Conservation (phyloP, 2,329 filamentous ascomycete species). For the Beauveria sp. region DNA sequence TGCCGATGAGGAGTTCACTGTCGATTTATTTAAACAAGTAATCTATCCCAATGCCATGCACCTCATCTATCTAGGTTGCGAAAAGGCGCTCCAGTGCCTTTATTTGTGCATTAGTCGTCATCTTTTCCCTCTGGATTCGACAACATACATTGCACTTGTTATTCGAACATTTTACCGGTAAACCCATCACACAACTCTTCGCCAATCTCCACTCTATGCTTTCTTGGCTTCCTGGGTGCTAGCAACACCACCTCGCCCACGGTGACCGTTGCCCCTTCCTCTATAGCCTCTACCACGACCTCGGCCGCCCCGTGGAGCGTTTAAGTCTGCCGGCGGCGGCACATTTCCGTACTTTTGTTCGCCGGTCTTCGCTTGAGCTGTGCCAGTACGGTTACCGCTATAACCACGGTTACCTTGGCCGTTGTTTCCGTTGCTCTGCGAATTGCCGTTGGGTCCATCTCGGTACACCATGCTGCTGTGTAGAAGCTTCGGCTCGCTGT, state of each 20-base stretch:
- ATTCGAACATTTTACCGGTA: background rate
- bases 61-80: no score
- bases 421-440: constrained; percentile 17
- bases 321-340: constrained; percentile 52
- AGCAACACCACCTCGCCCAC: constrained; percentile 26
- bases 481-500: constrained; percentile 32
- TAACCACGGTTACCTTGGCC: constrained; percentile 17
- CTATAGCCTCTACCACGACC: constrained; percentile 34
- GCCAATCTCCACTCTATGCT: background rate
- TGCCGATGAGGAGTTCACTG: background rate
- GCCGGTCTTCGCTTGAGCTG: constrained; percentile 15
- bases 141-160: background rate
- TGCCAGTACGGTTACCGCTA: constrained; percentile 19
- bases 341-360: constrained; percentile 44
- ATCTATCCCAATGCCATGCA: background rate
- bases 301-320: constrained; percentile 35
- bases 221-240: constrained; percentile 7
- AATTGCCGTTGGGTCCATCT: constrained; percentile 25
- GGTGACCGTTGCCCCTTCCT: constrained; percentile 27
- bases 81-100: background rate
- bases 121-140: background rate
- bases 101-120: background rate
- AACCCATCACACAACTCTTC: background rate
- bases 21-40: background rate
- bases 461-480: constrained; percentile 49